Conservation (phyloP, 495 filamentous ascomycete genomes). For the Aspergillus diversus region DNA sequence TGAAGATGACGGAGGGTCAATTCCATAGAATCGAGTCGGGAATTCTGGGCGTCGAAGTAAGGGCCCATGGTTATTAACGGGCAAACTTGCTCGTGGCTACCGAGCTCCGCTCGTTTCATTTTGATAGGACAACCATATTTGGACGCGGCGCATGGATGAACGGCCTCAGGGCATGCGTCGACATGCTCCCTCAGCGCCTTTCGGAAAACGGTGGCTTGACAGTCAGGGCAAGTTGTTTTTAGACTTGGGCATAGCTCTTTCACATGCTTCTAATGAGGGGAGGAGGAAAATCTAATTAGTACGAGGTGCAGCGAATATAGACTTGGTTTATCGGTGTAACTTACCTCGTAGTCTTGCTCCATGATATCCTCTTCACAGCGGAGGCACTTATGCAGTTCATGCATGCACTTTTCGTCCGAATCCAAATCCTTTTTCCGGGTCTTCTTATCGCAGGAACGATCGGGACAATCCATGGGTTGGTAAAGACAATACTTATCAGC, state of each 20-base stretch:
- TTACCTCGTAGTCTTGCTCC: conserved; percentile 61
- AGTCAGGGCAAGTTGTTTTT: conserved; percentile 55
- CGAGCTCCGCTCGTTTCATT: conserved; percentile 52
- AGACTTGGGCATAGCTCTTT: conserved; percentile 54
- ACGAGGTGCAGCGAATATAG: conserved; percentile 1
- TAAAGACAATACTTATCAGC: conserved; percentile 75
- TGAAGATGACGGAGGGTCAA: conserved; percentile 58
- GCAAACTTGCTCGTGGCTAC: conserved; percentile 57
- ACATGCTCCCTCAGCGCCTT: conserved; percentile 55
- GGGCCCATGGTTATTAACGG: conserved; percentile 62
- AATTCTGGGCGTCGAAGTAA: conserved; percentile 59
- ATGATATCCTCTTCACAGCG: conserved; percentile 58
- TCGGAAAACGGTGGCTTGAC: conserved; percentile 50
- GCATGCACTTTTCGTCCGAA: conserved; percentile 54
- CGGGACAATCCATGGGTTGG: conserved; percentile 65
- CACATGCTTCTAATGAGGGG: conserved; percentile 47
- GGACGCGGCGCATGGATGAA: conserved; percentile 56
- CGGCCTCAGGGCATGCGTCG: conserved; percentile 55
- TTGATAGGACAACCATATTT: conserved; percentile 60
- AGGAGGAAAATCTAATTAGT: neutral
- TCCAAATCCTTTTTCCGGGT: conserved; percentile 51
- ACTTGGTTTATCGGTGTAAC: conserved; percentile 15
- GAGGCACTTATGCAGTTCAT: conserved; percentile 55
- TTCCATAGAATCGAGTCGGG: conserved; percentile 59
- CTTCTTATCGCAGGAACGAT: conserved; percentile 50